phyloP scores from a whole-genome alignment of 257 asterid genomes.

The Mentha longifolia region DNA sequence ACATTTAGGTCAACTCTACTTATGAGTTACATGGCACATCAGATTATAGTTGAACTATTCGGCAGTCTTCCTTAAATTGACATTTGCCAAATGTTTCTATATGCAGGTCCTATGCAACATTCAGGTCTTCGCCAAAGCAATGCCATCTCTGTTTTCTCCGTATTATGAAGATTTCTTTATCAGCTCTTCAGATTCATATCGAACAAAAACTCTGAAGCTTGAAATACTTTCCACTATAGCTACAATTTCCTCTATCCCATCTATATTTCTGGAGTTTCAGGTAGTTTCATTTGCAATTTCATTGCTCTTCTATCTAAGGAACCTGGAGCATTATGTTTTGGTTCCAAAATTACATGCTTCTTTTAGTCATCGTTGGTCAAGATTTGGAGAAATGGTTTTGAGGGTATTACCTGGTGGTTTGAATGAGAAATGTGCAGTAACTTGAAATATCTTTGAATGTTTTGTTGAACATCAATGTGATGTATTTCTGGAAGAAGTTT shows the following conservation, averaged over 20 bases:
- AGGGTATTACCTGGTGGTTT: background rate
- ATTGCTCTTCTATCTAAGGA: slow-evolving; percentile 11
- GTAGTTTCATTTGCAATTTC: slow-evolving; percentile 43
- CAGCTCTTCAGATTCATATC: slow-evolving; percentile 78
- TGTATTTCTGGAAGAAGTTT: background rate
- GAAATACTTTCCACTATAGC: slow-evolving; percentile 89
- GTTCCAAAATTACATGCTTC: background rate
- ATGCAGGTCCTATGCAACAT: slow-evolving; percentile 91
- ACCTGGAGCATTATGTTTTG: slow-evolving; percentile 17
- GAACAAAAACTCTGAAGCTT: slow-evolving; percentile 82
- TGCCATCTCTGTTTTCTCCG: slow-evolving; percentile 77
- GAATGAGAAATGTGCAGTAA: background rate
- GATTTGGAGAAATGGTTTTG: slow-evolving; percentile 7
- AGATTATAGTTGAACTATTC: slow-evolving; percentile 7
- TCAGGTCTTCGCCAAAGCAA: slow-evolving; percentile 87
- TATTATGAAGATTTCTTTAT: slow-evolving; percentile 90
- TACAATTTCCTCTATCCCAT: slow-evolving; percentile 69
- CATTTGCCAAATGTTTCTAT: slow-evolving; percentile 30
- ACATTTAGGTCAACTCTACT: slow-evolving; percentile 1
- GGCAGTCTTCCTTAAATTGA: slow-evolving; percentile 16
- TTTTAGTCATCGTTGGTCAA: slow-evolving; percentile 2
- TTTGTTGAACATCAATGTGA: slow-evolving; percentile 8
- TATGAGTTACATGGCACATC: slow-evolving; percentile 7
- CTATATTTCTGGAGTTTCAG: slow-evolving; percentile 93
- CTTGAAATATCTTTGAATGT: background rate